These are phyloP conservation scores for Rutstroemia sp. DNA, from an alignment of 2,329 filamentous ascomycete species.

Conservation along the genomic window DNA sequence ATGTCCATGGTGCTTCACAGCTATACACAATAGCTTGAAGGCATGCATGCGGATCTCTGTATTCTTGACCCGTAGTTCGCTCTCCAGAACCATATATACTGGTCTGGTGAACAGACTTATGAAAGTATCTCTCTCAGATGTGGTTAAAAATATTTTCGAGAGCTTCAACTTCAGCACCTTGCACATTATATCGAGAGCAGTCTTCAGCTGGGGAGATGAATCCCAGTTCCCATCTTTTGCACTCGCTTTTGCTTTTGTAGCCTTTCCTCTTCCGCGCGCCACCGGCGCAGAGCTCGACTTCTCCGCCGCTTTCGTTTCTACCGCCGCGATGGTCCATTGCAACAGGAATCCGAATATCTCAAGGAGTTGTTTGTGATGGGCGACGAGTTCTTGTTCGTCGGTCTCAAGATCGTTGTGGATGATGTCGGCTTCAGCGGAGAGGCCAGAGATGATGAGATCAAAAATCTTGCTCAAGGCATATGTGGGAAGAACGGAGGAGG, in stretches of 20 bases:
- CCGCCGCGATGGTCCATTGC: slow-evolving; percentile 92
- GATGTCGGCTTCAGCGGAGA: slow-evolving; percentile 78
- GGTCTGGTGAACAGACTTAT: slow-evolving; percentile 86
- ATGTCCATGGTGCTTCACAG: slow-evolving; percentile 95
- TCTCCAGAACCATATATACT: slow-evolving; percentile 90
- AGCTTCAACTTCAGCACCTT: slow-evolving; percentile 92
- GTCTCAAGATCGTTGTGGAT: slow-evolving; percentile 80
- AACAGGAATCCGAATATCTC: slow-evolving; percentile 92
- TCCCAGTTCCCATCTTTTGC: slow-evolving; percentile 67
- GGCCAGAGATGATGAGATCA: slow-evolving; percentile 78
- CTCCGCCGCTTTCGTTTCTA: slow-evolving; percentile 88
- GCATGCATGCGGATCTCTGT: slow-evolving; percentile 90
- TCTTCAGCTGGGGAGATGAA: slow-evolving; percentile 78
- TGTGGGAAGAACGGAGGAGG: slow-evolving; percentile 68
- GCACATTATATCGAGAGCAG: slow-evolving; percentile 87
- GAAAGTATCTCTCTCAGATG: slow-evolving; percentile 92
- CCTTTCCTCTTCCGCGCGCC: slow-evolving; percentile 66
- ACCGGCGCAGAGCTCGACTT: slow-evolving; percentile 68
- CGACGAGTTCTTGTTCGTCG: slow-evolving; percentile 81
- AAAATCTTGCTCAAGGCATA: slow-evolving; percentile 87
- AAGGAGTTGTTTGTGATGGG: slow-evolving; percentile 82
- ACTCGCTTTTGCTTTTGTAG: slow-evolving; percentile 67
- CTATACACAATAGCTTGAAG: slow-evolving; percentile 94
- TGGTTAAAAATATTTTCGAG: slow-evolving; percentile 88
- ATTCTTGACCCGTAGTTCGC: slow-evolving; percentile 84